A percentile compares a stretch with the other conserved stretches of the same genome.
Evolutionary conservation across 371 early-diverging fungal genomes (phyloP).

Genomic region (Mortierella sp.): DNA sequence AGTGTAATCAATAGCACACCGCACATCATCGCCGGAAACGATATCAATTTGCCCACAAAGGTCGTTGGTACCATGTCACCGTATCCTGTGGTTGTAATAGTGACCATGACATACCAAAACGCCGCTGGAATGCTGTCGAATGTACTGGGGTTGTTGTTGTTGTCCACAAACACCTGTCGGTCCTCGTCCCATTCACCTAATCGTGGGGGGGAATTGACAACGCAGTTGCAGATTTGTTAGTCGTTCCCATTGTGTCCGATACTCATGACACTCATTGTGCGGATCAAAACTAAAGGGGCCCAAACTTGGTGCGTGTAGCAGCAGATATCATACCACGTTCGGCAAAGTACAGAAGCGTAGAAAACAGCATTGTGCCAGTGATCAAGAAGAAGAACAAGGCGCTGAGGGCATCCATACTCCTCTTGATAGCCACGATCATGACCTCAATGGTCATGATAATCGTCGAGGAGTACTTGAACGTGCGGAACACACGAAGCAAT

Average conservation of each 20-base stretch:
- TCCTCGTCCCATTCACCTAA: slow-evolving; percentile 76
- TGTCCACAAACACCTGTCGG: slow-evolving; percentile 71
- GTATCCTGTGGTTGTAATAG: slow-evolving; percentile 89
- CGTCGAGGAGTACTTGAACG: slow-evolving; percentile 82
- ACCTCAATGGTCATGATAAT: slow-evolving; percentile 86
- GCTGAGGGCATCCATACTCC: slow-evolving; percentile 81
- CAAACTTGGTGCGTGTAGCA: neutral
- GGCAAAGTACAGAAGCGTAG: slow-evolving; percentile 86
- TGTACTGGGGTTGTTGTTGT: slow-evolving; percentile 55
- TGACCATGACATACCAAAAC: slow-evolving; percentile 86
- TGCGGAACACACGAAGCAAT: slow-evolving; percentile 82
- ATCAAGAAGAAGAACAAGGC: slow-evolving; percentile 84
- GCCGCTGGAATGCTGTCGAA: slow-evolving; percentile 89
- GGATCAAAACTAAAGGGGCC: too few relatives aligned
- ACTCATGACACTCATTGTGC: too few relatives aligned
- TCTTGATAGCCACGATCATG: slow-evolving; percentile 83
- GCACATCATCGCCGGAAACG: slow-evolving; percentile 88
- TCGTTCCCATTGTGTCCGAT: too few relatives aligned
- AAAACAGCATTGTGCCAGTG: slow-evolving; percentile 78
- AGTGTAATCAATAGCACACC: slow-evolving; percentile 86
- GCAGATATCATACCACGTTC: slow-evolving; percentile 70
- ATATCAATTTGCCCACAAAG: slow-evolving; percentile 83
- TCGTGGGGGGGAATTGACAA: too few relatives aligned
- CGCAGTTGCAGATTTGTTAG: too few relatives aligned
- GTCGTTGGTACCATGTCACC: slow-evolving; percentile 90